Evolutionary conservation across 78 protist species (phyloP).

Genomic region (Capsaspora owczarzaki): DNA sequence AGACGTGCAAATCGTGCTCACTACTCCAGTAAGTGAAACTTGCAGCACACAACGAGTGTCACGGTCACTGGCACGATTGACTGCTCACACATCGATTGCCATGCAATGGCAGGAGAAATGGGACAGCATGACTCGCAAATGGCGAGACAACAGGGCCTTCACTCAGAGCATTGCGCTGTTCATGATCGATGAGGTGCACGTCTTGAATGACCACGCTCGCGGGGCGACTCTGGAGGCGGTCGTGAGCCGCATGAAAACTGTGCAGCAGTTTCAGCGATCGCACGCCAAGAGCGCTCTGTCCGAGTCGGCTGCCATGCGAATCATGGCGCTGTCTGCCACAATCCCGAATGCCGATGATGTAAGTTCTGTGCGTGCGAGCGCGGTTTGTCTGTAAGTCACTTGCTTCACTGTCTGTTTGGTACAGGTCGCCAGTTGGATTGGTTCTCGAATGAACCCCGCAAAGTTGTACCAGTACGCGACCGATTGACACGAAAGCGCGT

Average conservation of each 20-base stretch:
- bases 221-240: slow-evolving; percentile 61
- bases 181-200: slow-evolving; percentile 61
- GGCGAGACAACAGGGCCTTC: slow-evolving; percentile 25
- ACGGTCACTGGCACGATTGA: neutral
- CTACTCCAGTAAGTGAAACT: slow-evolving; percentile 39
- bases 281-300: slow-evolving; percentile 47
- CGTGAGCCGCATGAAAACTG: slow-evolving; percentile 31
- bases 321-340: slow-evolving; percentile 59
- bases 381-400: no score
- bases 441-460: no score
- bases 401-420: no score
- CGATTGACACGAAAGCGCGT: no score
- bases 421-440: no score
- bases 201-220: slow-evolving; percentile 31
- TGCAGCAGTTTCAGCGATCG: slow-evolving; percentile 60
- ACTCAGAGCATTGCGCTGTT: slow-evolving; percentile 19
- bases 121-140: slow-evolving; percentile 46
- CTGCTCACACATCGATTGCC: neutral
- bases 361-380: no score
- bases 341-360: slow-evolving; percentile 68
- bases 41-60: neutral
- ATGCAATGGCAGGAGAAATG: slow-evolving; percentile 38
- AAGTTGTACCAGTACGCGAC: no score
- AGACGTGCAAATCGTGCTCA: slow-evolving; percentile 25
- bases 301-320: slow-evolving; percentile 12